Evolutionary conservation across 2,329 filamentous ascomycete species (phyloP).

Genomic region (Microdochium nivale): DNA sequence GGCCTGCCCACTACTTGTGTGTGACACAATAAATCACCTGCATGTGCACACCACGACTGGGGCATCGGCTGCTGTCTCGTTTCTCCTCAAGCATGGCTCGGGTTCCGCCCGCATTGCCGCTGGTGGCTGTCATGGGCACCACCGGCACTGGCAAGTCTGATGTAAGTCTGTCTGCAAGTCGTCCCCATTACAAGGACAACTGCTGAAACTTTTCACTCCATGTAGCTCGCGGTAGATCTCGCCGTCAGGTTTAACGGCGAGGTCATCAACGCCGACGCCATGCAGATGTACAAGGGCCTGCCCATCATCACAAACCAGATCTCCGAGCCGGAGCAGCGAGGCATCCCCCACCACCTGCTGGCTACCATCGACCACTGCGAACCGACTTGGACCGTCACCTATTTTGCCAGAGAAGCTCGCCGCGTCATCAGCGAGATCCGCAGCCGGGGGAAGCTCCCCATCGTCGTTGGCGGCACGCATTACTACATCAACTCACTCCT

Average conservation of each 20-base stretch:
- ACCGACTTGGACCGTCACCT: conserved; percentile 73
- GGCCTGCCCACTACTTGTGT: too few relatives aligned
- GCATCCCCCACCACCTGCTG: conserved; percentile 81
- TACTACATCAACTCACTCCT: conserved; percentile 90
- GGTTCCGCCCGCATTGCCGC: conserved; percentile 40
- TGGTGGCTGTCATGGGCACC: conserved; percentile 78
- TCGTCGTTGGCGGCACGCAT: conserved; percentile 88
- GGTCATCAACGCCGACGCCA: conserved; percentile 93
- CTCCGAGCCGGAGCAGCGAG: conserved; percentile 61
- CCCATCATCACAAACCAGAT: conserved; percentile 97
- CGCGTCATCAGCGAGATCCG: conserved; percentile 70
- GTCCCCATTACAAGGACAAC: too few relatives aligned
- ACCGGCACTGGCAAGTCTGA: conserved; percentile 69
- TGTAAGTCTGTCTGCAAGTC: conserved; percentile 20
- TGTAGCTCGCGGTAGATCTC: conserved; percentile 78
- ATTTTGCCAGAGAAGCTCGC: conserved; percentile 64
- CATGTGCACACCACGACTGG: neutral
- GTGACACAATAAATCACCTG: too few relatives aligned
- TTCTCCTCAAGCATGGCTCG: conserved; percentile 27
- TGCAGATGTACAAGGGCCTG: conserved; percentile 91
- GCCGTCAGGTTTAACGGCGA: conserved; percentile 81
- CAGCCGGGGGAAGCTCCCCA: conserved; percentile 68
- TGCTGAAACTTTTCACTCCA: conserved; percentile 1
- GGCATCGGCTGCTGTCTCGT: conserved; percentile 6
- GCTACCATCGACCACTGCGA: conserved; percentile 68